Percentiles rank a stretch among this genome's conserved stretches.
Evolutionary conservation across 139 green algal genomes (phyloP).

Genomic region (Micromonas commoda): DNA sequence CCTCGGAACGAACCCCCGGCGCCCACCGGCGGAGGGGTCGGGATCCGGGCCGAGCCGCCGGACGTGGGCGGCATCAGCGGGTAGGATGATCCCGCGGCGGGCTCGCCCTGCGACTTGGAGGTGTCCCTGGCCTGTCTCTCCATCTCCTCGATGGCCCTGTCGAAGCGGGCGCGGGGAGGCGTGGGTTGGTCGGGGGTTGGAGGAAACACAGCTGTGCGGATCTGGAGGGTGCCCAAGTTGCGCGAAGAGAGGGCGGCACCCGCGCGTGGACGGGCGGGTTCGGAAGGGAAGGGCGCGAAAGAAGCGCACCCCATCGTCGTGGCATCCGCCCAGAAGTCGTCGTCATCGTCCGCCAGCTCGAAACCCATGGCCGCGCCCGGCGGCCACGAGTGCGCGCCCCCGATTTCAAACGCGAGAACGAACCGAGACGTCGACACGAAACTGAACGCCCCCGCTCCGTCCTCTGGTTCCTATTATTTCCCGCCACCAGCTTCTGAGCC

Average conservation of each 20-base stretch:
- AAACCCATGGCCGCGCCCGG: background rate
- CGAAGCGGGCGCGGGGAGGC: too few relatives aligned
- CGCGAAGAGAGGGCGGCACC: background rate
- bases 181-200: too few relatives aligned
- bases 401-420: too few relatives aligned
- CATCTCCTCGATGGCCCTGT: too few relatives aligned
- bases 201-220: too few relatives aligned
- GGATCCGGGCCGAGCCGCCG: background rate
- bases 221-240: background rate
- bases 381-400: too few relatives aligned
- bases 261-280: background rate
- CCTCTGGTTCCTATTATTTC: background rate
- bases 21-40: background rate
- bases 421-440: background rate
- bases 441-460: background rate
- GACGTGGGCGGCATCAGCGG: background rate
- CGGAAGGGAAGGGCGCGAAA: background rate
- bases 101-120: background rate
- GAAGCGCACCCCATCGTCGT: background rate
- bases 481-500: too few relatives aligned
- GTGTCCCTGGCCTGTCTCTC: too few relatives aligned
- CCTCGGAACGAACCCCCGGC: background rate
- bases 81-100: background rate
- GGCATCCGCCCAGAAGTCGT: slow-evolving; percentile 14
- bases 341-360: slow-evolving; percentile 13